Conservation (phyloP, 2,329 filamentous ascomycete species). For the Sporothrix curviconia region DNA sequence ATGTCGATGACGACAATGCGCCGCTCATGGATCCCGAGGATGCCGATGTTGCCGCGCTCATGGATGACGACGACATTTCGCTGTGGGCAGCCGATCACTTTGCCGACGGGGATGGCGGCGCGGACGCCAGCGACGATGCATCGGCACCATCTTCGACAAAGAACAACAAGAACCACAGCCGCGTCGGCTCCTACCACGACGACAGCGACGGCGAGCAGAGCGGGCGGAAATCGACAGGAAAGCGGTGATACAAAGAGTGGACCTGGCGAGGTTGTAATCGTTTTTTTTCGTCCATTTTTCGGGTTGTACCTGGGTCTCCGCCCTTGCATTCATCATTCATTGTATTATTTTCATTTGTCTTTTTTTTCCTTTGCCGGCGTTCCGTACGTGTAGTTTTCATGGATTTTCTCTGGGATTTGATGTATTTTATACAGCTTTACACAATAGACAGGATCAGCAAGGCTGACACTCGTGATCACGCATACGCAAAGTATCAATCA, state of each 20-base stretch:
- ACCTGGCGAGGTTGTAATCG: neutral
- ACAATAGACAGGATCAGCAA: neutral
- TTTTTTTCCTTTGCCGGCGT: neutral
- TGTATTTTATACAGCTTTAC: neutral
- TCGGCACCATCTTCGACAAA: neutral
- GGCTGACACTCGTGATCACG: no score
- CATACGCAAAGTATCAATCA: no score
- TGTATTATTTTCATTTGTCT: neutral
- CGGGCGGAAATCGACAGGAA: neutral
- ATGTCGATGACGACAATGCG: constrained; percentile 24
- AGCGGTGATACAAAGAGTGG: neutral
- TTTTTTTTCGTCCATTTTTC: neutral
- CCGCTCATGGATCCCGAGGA: constrained; percentile 31
- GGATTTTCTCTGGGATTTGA: neutral
- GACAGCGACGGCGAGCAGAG: constrained; percentile 11
- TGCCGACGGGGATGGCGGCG: constrained; percentile 23
- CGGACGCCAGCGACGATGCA: neutral
- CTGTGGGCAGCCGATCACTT: constrained; percentile 45
- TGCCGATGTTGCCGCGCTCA: constrained; percentile 46
- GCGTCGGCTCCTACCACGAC: constrained; percentile 9
- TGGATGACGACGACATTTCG: constrained; percentile 55
- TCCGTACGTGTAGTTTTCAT: no score
- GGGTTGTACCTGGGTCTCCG: no score
- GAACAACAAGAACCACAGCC: neutral
- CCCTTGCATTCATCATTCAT: neutral